Base-by-base conservation (phyloP, 129 eudicot genomes). In the Escallonia herrerae region DNA sequence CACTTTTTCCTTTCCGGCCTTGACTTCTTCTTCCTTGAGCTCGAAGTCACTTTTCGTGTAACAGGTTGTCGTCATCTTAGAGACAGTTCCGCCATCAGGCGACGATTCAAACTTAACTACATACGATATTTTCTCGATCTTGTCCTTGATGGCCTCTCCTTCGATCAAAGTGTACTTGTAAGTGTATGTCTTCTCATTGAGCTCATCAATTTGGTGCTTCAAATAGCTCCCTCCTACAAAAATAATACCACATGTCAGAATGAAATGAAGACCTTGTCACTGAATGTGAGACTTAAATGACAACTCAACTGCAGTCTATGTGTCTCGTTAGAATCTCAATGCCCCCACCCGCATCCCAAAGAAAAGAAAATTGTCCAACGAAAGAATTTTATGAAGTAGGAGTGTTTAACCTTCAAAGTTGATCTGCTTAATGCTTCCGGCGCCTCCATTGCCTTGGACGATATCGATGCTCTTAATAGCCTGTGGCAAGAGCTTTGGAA, bases 401-500 rank as follows among this genome's bases (percentile, higher is more conserved):
- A 22, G 33, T 22, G 33, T 22, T 22, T 22, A 22, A 22, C 33
- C 55, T 3, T 70, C 71, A 40, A 72, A 78, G 69, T 74, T 79
- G 43, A 78, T 75, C 39, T 74, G 78, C 70, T 82, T 78, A 44
- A 82, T 71, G 67, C 81, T 82, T 64, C 83, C 87, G 6, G 72
- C 65, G 13, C 79, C 87, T 4, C 87, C 84, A 12, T 69, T 72
- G 9, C 81, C 87, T 56, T 82, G 61, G 43, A 74, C 48, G 56
- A 75, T 12, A 5, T 69, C 74, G 3, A 83, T 65, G 61, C 79
- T 79, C 52, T 78, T 72, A 33, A 75, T 65, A 15, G 69, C 80
- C 47, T 77, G 78, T 3, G 84, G 87, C 54, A 78, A 54, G 69
- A 82, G 73, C 52, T 82, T 78, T 15, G 87, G 87, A 74, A 82